These are phyloP conservation scores for Apiospora hydei DNA, from an alignment of 2,329 filamentous ascomycete species.

Conservation along the genomic window DNA sequence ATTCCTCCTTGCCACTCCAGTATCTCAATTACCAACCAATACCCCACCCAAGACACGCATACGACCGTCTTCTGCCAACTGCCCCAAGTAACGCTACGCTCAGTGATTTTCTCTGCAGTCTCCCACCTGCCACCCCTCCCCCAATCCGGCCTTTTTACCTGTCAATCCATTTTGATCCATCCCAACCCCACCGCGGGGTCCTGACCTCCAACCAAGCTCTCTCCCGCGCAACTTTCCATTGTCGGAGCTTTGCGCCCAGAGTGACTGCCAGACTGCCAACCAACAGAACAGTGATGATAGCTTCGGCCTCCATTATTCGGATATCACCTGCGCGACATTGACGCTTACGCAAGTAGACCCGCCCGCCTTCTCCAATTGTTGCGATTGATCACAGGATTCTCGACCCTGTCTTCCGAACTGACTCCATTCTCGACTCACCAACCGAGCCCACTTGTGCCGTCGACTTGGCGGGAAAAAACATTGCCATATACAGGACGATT, in stretches of 20 bases:
- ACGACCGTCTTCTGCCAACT: not conserved
- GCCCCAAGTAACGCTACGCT: conserved; percentile 4
- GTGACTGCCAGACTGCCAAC: conserved; percentile 1
- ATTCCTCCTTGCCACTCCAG: conserved; percentile 9
- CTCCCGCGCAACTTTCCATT: conserved; percentile 13
- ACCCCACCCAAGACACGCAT: conserved; percentile 6
- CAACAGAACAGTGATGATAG: conserved; percentile 22
- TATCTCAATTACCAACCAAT: not conserved
- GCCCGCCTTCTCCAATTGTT: not conserved
- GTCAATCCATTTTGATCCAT: conserved; percentile 14
- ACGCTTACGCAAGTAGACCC: conserved; percentile 18
- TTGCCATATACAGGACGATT: not conserved
- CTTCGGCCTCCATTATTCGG: conserved; percentile 14
- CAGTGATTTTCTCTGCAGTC: conserved; percentile 3
- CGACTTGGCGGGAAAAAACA: conserved; percentile 1
- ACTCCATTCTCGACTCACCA: conserved; percentile 18
- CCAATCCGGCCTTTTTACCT: not conserved
- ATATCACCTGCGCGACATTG: conserved; percentile 11
- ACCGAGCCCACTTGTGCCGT: conserved; percentile 9
- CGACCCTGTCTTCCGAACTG: conserved; percentile 6
- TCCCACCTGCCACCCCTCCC: not conserved
- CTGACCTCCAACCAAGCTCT: conserved; percentile 17
- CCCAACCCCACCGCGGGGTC: conserved; percentile 21
- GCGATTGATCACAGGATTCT: not conserved
- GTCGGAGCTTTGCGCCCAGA: conserved; percentile 12